Evolutionary conservation across 139 green algal species (phyloP).

Genomic region (Tetraselmis striata): DNA sequence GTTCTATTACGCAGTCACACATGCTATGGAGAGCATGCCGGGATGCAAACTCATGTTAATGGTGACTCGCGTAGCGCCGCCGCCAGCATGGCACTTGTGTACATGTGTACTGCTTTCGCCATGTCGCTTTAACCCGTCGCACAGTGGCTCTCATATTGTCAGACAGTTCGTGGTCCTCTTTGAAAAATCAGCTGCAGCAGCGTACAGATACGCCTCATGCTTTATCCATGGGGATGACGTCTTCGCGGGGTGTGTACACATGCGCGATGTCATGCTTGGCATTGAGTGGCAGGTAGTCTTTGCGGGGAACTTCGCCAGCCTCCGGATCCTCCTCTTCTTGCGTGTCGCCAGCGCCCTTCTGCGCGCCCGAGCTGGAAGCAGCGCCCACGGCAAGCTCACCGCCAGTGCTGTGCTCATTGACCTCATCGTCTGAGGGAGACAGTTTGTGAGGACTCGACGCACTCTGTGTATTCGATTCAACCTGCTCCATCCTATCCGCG

Average conservation of each 20-base stretch:
- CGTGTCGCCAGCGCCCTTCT: not conserved
- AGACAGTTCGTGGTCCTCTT: no score
- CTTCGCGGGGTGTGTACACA: not conserved
- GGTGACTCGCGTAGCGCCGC: no score
- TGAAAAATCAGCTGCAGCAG: no score
- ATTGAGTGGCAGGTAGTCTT: not conserved
- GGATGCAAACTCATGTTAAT: no score
- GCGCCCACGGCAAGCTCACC: not conserved
- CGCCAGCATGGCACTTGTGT: no score
- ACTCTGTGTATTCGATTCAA: not conserved
- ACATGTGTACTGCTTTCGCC: no score
- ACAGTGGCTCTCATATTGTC: no score
- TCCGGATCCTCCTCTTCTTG: not conserved
- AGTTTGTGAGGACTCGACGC: no score
- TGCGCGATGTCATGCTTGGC: not conserved
- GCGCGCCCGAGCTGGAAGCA: not conserved
- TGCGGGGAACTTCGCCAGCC: no score
- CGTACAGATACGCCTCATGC: not conserved
- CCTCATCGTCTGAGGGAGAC: not conserved
- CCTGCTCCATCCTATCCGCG: not conserved
- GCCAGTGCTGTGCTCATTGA: not conserved
- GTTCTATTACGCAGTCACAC: no score
- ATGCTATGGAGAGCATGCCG: no score
- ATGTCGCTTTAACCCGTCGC: no score
- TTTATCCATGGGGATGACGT: not conserved